A percentile compares a stretch with the other conserved stretches of the same genome.
Evolutionary conservation across 2,329 filamentous ascomycete species (phyloP).

Genomic region (Acrocalymma vagum): DNA sequence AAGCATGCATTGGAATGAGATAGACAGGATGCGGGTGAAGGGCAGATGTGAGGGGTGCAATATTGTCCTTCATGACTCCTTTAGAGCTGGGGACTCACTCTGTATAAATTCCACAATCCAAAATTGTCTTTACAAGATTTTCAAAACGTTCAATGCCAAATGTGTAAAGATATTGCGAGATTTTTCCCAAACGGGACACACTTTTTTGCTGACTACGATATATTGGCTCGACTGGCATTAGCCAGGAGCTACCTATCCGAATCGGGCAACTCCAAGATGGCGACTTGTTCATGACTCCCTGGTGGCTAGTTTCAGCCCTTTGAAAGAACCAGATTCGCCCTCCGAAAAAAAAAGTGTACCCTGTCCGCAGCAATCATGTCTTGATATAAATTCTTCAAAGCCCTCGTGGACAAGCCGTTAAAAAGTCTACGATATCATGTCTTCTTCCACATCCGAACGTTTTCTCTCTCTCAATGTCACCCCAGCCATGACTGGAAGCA

Average conservation of each 20-base stretch:
- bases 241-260: slow-evolving; percentile 13
- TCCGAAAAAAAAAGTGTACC: slow-evolving; percentile 28
- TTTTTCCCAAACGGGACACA: no score
- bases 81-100: slow-evolving; percentile 39
- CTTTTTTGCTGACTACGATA: no score
- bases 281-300: slow-evolving; percentile 36
- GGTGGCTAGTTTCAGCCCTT: slow-evolving; percentile 17
- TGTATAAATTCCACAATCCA: slow-evolving; percentile 40
- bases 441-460: slow-evolving; percentile 19
- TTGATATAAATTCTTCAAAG: slow-evolving; percentile 20
- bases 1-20: slow-evolving; percentile 6
- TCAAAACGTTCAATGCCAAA: not conserved
- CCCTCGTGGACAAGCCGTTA: slow-evolving; percentile 28
- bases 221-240: no score
- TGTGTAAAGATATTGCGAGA: no score
- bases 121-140: slow-evolving; percentile 11
- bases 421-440: slow-evolving; percentile 29
- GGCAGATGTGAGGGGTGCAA: slow-evolving; percentile 14
- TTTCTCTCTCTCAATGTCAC: slow-evolving; percentile 20
- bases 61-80: slow-evolving; percentile 31
- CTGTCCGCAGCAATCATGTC: slow-evolving; percentile 26
- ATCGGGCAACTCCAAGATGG: slow-evolving; percentile 19
- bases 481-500: slow-evolving; percentile 27
- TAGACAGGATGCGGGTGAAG: slow-evolving; percentile 4
- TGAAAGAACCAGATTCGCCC: slow-evolving; percentile 20